Evolutionary conservation across 108 stramenopile genomes (phyloP), one percentile per base, ranked within the genome.

Genomic region (Seminavis robusta): DNA sequence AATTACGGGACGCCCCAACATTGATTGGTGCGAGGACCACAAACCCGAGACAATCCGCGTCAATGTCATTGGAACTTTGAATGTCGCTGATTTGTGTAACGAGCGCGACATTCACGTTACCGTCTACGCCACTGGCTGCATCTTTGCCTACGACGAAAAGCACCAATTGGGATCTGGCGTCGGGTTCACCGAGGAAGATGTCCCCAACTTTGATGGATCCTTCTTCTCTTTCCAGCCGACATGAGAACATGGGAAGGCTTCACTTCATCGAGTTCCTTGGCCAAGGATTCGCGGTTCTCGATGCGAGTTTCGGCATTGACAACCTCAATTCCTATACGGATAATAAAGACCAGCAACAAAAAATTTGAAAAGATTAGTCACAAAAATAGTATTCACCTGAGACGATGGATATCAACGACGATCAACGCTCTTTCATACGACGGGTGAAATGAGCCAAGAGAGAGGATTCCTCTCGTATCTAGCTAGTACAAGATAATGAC

Each of bases 1-100:
- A n/a, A n/a, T 99, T 65, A 99, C 99, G n/a, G 99, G 99, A 57
- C 95, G 98, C 23, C 98, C 99, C 39, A 99, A 99, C 80, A 97
- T 99, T 59, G 99, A 99, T 71, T 99, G 99, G 99, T 99, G 99
- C 58, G 99, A 99, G 52, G 85, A 85, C 51, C 78, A 99, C 76
- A 95, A 92, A 61, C 90, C 81, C 17, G 95, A 95, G 39, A 98
- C 97, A 6, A 88, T 99, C 51, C 87, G 98, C 13, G 81, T 94
- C 48, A 99, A 99, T 62, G 97, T 99, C 21, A 90, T 98, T 49
- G 99, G 99, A 47, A 96, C 95, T 0, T 62, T 99, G 34, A 98
- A 92, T 43, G 57, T 59, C 16, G 94, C 94, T 16, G 98, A 99
- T 61, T 52, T 96, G 0, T 92, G 91, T 63, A 69, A 84, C 47